Evolutionary conservation across 805 yeast genomes (phyloP).

Genomic region (Lipomyces japonicus): DNA sequence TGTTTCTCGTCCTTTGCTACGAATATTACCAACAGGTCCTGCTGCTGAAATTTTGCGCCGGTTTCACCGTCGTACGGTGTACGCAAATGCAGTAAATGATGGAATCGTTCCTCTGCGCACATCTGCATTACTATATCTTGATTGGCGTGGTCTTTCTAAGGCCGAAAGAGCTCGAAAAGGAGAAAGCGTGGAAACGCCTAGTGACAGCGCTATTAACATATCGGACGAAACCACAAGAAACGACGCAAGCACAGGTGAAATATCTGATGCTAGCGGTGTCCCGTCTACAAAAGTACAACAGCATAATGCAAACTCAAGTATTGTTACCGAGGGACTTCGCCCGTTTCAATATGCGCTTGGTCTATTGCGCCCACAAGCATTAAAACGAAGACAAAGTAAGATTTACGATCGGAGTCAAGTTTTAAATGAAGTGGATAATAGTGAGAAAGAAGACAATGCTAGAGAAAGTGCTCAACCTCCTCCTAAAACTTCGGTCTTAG

Average conservation of each 20-base stretch:
- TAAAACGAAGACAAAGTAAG: conserved; percentile 29
- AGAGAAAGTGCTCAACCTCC: conserved; percentile 28
- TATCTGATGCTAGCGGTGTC: conserved; percentile 1
- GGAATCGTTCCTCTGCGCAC: conserved; percentile 96
- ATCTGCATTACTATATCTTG: conserved; percentile 72
- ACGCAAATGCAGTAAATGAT: conserved; percentile 87
- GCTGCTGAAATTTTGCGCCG: conserved; percentile 58
- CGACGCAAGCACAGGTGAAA: conserved; percentile 5
- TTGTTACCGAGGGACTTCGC: conserved; percentile 5
- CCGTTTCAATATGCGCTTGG: conserved; percentile 32
- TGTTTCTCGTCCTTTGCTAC: conserved; percentile 57
- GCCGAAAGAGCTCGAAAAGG: conserved; percentile 42
- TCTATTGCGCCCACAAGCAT: conserved; percentile 35
- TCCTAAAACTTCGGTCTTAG: conserved; percentile 72
- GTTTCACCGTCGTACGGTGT: conserved; percentile 70
- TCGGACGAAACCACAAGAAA: not conserved
- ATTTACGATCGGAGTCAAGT: conserved; percentile 34
- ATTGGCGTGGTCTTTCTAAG: conserved; percentile 68
- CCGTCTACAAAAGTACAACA: not conserved
- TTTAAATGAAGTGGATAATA: conserved; percentile 9
- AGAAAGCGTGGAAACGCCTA: conserved; percentile 6
- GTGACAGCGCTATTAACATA: conserved; percentile 38
- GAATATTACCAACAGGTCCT: conserved; percentile 71
- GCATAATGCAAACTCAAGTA: not conserved
- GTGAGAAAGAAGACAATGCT: conserved; percentile 17